phyloP scores from a whole-genome alignment of 140 eudicot species.

The Anethum foeniculum region DNA sequence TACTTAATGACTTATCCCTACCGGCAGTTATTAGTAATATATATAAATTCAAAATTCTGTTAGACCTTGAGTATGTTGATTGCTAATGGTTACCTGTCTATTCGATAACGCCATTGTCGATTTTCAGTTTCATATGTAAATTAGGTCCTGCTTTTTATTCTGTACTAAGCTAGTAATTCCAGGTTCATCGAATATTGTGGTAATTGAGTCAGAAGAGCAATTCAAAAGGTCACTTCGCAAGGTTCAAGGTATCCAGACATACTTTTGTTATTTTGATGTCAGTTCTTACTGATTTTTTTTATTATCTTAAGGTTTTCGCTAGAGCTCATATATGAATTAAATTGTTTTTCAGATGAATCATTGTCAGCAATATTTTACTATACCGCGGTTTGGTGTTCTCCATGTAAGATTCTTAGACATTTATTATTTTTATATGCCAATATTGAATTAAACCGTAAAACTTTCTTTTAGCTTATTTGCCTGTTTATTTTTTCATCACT shows the following conservation, averaged over 20 bases:
- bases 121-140: neutral
- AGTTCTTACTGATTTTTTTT: neutral
- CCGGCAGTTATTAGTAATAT: too few species aligned
- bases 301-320: neutral
- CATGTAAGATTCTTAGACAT: conserved; percentile 48
- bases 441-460: neutral
- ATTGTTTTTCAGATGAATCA: conserved; percentile 65
- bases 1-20: neutral
- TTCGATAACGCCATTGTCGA: neutral
- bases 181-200: conserved; percentile 59
- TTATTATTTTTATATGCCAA: neutral
- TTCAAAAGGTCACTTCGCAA: conserved; percentile 60
- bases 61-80: neutral
- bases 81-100: neutral
- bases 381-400: conserved; percentile 97
- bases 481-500: neutral
- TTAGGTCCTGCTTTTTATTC: neutral
- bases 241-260: conserved; percentile 49
- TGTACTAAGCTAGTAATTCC: conserved; percentile 21
- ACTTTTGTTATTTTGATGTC: neutral
- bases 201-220: conserved; percentile 68
- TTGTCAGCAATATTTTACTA: conserved; percentile 82
- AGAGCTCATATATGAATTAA: conserved; percentile 15
- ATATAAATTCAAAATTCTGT: neutral
- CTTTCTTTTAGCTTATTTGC: neutral